phyloP scores from a whole-genome alignment of 139 green algal genomes.

The Chlorella vulgaris region DNA sequence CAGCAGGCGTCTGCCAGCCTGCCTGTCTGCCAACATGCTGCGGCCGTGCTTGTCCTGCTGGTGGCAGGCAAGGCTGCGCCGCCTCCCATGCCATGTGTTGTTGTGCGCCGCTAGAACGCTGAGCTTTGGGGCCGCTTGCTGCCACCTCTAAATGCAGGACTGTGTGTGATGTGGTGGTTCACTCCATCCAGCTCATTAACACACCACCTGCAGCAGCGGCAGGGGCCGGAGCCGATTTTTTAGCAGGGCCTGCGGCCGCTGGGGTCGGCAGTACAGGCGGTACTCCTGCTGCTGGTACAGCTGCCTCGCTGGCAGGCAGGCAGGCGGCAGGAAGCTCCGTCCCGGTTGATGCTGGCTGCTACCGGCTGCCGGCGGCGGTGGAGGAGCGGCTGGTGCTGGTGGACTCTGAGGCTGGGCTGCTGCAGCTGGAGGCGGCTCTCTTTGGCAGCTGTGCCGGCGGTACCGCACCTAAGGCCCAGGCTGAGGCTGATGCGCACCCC shows the following conservation, averaged over 20 bases:
- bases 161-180: slow-evolving; percentile 36
- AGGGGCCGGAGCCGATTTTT: background rate
- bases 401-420: background rate
- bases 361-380: slow-evolving; percentile 1
- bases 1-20: no score
- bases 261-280: no score
- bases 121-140: background rate
- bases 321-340: background rate
- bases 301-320: no score
- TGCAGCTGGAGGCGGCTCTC: background rate
- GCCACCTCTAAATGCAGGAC: background rate
- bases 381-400: background rate
- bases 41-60: no score
- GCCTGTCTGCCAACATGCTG: no score
- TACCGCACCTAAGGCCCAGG: no score
- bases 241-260: background rate
- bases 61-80: background rate
- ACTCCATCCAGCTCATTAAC: slow-evolving; percentile 19
- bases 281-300: no score
- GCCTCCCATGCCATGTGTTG: background rate
- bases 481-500: no score
- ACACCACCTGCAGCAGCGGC: background rate
- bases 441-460: background rate
- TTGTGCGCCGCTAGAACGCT: background rate
- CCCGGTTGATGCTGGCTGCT: background rate